Evolutionary conservation across 805 yeast genomes (phyloP).

Genomic region (Wickerhamiella slavikovae): DNA sequence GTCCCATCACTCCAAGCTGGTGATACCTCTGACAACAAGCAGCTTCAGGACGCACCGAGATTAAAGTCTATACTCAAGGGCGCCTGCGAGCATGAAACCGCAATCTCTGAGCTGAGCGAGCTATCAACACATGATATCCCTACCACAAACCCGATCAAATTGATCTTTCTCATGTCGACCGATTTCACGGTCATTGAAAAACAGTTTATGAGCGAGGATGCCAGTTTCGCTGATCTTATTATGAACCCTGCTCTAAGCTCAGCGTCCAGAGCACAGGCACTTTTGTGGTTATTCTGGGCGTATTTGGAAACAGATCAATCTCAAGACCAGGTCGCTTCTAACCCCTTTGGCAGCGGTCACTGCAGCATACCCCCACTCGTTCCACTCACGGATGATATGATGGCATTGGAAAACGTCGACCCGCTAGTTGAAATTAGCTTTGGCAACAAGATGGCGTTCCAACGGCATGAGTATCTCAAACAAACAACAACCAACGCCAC

Average conservation of each 20-base stretch:
- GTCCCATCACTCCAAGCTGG: slow-evolving; percentile 74
- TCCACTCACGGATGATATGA: slow-evolving; percentile 13
- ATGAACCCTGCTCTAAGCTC: slow-evolving; percentile 42
- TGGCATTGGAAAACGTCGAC: slow-evolving; percentile 23
- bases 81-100: slow-evolving; percentile 48
- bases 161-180: slow-evolving; percentile 55
- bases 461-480: slow-evolving; percentile 20
- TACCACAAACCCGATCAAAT: slow-evolving; percentile 50
- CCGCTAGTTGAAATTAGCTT: slow-evolving; percentile 23
- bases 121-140: slow-evolving; percentile 13
- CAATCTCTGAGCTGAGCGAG: slow-evolving; percentile 11
- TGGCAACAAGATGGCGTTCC: slow-evolving; percentile 23
- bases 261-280: slow-evolving; percentile 42
- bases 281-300: slow-evolving; percentile 68
- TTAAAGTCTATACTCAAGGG: slow-evolving; percentile 77
- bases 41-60: slow-evolving; percentile 86
- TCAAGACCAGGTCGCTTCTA: slow-evolving; percentile 26
- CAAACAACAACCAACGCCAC: neutral
- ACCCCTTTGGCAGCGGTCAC: slow-evolving; percentile 36
- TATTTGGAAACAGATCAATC: slow-evolving; percentile 55
- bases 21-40: slow-evolving; percentile 34
- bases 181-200: slow-evolving; percentile 32
- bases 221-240: slow-evolving; percentile 32
- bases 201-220: slow-evolving; percentile 12
- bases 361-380: slow-evolving; percentile 22